Base-by-base conservation (phyloP, 768 basidiomycete genomes). In the Ramaria sp. region DNA sequence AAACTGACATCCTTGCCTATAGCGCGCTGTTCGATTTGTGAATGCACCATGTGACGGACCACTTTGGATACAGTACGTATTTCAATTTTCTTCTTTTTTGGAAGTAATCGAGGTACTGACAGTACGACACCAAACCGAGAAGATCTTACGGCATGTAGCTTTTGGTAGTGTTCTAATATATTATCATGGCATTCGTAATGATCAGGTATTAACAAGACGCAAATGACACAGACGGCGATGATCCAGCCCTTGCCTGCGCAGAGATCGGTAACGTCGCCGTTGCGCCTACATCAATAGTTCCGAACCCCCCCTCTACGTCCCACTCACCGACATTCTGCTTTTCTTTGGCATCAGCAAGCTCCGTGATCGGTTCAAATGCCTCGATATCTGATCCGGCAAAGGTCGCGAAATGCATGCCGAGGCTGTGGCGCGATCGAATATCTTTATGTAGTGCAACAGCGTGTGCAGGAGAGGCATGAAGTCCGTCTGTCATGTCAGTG, bases 341-440 rank as follows among this genome's bases (percentile, higher is more conserved):
- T 60, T 58, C 57, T 58, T 63, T 59, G 58, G 61, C 70, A 41
- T 58, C 56, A 5, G 59, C 59, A 15, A 74, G 61, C 58, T 70
- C 66, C 45, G 71, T 65, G 4, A 74, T 60, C 1, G 72, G 70
- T 61, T 75, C 72, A 38, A 70, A 57, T 59, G 72, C 72, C 58
- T 76, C 75, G 27, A 66, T 64, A 42, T 73, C 71, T 51, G 66
- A 65, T 0, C 75, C 75, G 38, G 70, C 70, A 59, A 75, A 75
- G 15, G 75, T 76, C 27, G 68, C 75, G 57, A 75, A 75, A 59
- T 75, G 75, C 67, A 75, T 73, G 12, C 67, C 73, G 20, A 74
- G 67, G 7, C 69, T 63, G 57, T 71, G 70, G 0, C 68, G 67
- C 4, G 71, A 65, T 22, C 67, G 66, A n/a, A 75, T 66, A 54